phyloP scores from a whole-genome alignment of 441 rosid species.

The Jatropha podagrica region DNA sequence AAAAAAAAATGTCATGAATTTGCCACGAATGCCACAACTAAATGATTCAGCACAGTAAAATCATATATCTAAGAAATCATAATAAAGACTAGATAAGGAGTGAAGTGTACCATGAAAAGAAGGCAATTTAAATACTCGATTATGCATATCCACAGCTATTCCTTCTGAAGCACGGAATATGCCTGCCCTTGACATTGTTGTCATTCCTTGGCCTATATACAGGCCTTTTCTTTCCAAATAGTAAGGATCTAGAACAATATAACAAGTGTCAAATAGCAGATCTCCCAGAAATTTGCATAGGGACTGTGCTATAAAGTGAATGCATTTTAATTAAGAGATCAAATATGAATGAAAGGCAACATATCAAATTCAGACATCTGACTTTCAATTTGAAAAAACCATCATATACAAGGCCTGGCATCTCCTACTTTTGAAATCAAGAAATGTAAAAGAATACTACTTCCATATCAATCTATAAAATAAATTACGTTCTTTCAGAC shows the following conservation, averaged over 20 bases:
- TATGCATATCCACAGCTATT: constrained; percentile 81
- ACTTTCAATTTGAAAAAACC: neutral
- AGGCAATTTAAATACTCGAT: constrained; percentile 70
- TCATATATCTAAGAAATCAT: neutral
- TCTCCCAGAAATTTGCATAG: constrained; percentile 15
- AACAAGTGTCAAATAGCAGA: constrained; percentile 29
- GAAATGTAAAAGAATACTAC: too few relatives aligned
- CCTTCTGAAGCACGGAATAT: constrained; percentile 81
- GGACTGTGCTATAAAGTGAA: neutral
- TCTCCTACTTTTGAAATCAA: neutral
- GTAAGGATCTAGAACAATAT: constrained; percentile 66
- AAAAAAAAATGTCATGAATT: neutral
- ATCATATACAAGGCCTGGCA: neutral
- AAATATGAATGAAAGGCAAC: neutral
- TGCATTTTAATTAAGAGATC: neutral
- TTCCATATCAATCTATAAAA: neutral
- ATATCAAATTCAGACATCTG: neutral
- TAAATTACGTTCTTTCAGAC: neutral
- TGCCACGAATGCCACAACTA: neutral
- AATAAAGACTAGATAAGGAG: constrained; percentile 11
- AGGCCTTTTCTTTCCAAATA: constrained; percentile 69
- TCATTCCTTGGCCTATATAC: constrained; percentile 86
- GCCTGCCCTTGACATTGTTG: constrained; percentile 90
- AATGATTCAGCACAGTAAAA: neutral
- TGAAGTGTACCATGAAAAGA: constrained; percentile 69